Evolutionary conservation across 2,329 filamentous ascomycete genomes (phyloP), one percentile per base, ranked within the genome.

Genomic region (Helotiales sp.): DNA sequence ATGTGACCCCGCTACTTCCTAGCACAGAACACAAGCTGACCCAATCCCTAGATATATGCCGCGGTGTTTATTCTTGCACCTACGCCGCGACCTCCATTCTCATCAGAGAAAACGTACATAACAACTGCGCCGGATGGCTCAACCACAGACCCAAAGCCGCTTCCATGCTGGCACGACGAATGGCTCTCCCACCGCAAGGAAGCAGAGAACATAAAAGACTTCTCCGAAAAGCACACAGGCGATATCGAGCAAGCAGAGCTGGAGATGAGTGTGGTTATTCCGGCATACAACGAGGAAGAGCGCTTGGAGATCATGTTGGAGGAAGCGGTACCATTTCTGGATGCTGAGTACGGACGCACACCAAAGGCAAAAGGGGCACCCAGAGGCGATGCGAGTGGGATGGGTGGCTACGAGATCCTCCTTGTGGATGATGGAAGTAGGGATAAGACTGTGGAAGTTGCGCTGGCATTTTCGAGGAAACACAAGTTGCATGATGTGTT

Each of bases 231-330:
- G 69, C 77, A 79, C 22, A 80, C 80, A 3, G 85, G 87, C 72
- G 80, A 82, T 52, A 91, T 96, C 63, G 91, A 93, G 70, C 85
- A 89, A 1, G 87, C 93, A 15, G 89, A 94, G 69, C 80, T 97
- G n/a, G 91, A 91, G 77, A 89, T 99, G 83, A 96, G 92, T 63
- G 89, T 98, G 7, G 93, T 99, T 0, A 90, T 99, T 50, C 96
- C 96, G 0, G 96, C 96, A 10, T 99, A 93, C 85, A 99, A 99
- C 73, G 96, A 99, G 77, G 91, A 95, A 77, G 85, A 91, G 66
- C 89, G 96, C 32, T 85, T 99, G 55, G 85, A 88, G 13, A 91
- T 90, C 11, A 97, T 97, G 81, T 84, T 99, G 13, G 90, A 96
- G 76, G 96, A 99, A 80, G 93, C 96, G 1, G 91, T 98, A 28